Percentiles rank a stretch among this genome's conserved stretches.
These are phyloP conservation scores for Dioszegia aurantiaca DNA, from an alignment of 768 basidiomycete species.

Conservation along the genomic window DNA sequence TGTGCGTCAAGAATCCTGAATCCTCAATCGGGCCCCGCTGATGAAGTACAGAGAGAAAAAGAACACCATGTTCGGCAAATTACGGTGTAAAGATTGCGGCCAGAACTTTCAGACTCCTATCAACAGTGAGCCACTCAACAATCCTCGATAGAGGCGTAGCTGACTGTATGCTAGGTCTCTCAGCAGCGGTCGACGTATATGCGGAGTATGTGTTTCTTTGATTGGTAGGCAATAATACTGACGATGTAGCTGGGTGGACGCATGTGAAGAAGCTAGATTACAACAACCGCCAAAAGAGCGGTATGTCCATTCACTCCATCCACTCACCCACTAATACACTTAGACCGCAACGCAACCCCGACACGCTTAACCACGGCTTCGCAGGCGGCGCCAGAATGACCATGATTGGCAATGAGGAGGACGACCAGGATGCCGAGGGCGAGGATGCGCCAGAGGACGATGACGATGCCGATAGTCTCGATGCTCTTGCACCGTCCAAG, in stretches of 20 bases:
- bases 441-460: constrained; percentile 78
- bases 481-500: constrained; percentile 54
- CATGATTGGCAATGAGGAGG: constrained; percentile 17
- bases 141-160: neutral
- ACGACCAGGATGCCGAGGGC: constrained; percentile 62
- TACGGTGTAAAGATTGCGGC: constrained; percentile 72
- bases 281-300: constrained; percentile 35
- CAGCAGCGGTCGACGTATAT: constrained; percentile 56
- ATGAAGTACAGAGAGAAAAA: constrained; percentile 70
- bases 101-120: constrained; percentile 84
- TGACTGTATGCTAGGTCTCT: constrained; percentile 20
- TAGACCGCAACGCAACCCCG: constrained; percentile 23
- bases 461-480: constrained; percentile 74
- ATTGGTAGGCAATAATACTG: neutral
- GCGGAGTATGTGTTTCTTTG: constrained; percentile 75
- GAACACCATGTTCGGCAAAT: constrained; percentile 71
- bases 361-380: constrained; percentile 30
- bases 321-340: constrained; percentile 1
- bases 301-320: constrained; percentile 22
- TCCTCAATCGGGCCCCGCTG: constrained; percentile 56
- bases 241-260: constrained; percentile 46
- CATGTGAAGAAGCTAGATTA: constrained; percentile 43
- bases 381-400: constrained; percentile 29
- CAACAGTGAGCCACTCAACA: constrained; percentile 57
- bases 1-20: constrained; percentile 23